These are phyloP conservation scores for Firmiana major DNA, from an alignment of 345 rosid genomes.

Conservation along the genomic window DNA sequence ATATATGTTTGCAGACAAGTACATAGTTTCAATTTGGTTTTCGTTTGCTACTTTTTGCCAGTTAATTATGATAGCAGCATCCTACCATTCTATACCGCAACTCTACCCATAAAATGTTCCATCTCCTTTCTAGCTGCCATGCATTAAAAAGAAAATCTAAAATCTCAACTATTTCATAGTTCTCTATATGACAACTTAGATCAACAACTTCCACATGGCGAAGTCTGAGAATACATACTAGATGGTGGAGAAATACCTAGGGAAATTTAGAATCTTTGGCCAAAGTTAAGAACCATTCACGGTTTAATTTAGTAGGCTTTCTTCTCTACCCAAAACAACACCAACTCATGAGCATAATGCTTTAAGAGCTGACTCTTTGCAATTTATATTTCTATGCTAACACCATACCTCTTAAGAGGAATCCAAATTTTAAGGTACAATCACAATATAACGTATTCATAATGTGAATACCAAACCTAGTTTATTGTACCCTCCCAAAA, in stretches of 20 bases:
- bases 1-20: too few relatives aligned
- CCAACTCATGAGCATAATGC: not conserved
- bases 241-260: not conserved
- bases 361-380: not conserved
- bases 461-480: not conserved
- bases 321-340: not conserved
- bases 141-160: not conserved
- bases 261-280: not conserved
- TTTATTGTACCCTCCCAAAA: not conserved
- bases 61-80: not conserved
- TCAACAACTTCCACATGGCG: not conserved
- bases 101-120: not conserved
- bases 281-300: not conserved
- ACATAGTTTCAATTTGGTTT: not conserved
- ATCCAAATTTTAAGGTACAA: not conserved
- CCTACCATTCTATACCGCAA: not conserved
- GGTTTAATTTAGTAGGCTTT: not conserved
- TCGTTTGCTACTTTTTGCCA: too few relatives aligned
- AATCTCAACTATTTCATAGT: not conserved
- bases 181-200: not conserved
- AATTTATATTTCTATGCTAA: not conserved
- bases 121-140: not conserved
- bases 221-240: not conserved
- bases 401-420: not conserved
- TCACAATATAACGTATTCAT: not conserved